Evolutionary conservation across 495 filamentous ascomycete genomes (phyloP).

Genomic region (Aspergillus mulundensis): DNA sequence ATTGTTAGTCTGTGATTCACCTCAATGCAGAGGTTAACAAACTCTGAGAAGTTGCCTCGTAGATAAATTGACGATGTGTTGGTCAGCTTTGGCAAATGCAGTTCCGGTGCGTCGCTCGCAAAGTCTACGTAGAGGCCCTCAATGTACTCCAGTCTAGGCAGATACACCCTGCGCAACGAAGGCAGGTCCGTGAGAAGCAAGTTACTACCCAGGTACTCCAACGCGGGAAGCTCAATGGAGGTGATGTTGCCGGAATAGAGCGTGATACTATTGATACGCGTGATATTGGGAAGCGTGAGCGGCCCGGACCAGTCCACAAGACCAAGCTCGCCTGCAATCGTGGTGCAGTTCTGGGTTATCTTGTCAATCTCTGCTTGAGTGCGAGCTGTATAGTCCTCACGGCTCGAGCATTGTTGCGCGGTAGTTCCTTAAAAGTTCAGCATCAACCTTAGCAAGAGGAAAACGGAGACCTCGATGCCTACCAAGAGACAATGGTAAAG

Average conservation of each 20-base stretch:
- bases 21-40: background rate
- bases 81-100: background rate
- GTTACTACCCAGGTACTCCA: background rate
- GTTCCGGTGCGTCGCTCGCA: background rate
- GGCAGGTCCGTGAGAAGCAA: background rate
- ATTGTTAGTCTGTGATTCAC: background rate
- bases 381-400: background rate
- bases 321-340: background rate
- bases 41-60: background rate
- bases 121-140: background rate
- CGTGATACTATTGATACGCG: background rate
- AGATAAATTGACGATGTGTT: background rate
- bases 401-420: background rate
- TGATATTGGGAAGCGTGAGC: background rate
- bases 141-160: background rate
- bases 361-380: background rate
- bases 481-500: background rate
- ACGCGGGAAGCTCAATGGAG: background rate
- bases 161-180: background rate
- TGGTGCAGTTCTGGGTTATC: background rate
- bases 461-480: background rate
- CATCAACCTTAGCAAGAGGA: background rate
- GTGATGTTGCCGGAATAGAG: background rate
- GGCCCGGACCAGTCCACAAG: background rate
- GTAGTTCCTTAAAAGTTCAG: background rate